phyloP scores from a whole-genome alignment of 495 filamentous ascomycete genomes.

The Daldinia grandis region DNA sequence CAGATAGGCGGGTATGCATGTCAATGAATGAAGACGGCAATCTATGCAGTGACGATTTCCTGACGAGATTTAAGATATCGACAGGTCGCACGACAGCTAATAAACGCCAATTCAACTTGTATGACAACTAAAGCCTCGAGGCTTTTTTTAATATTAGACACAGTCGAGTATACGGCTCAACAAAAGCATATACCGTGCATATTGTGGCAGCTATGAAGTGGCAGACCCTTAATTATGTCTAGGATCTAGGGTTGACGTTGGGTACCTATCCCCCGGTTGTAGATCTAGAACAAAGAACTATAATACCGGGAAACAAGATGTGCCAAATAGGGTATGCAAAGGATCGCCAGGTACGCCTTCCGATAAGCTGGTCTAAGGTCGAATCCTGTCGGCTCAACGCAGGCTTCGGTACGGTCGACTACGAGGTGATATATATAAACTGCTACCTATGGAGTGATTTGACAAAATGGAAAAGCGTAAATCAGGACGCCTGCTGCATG shows the following conservation, averaged over 20 bases:
- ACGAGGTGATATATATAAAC: background rate
- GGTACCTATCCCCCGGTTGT: conserved; percentile 21
- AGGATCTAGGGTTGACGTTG: conserved; percentile 18
- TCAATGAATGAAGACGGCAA: background rate
- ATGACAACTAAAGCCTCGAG: background rate
- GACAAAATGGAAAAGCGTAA: background rate
- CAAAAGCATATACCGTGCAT: background rate
- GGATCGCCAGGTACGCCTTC: conserved; percentile 15
- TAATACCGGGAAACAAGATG: conserved; percentile 1
- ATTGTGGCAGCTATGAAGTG: background rate
- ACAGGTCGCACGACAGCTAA: conserved; percentile 17
- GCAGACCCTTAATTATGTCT: conserved; percentile 1
- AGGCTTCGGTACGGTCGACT: background rate
- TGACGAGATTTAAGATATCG: conserved; percentile 16
- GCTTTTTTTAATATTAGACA: background rate
- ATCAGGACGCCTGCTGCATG: background rate
- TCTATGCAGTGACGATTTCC: conserved; percentile 10
- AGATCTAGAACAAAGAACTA: conserved; percentile 8
- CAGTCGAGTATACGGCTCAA: background rate
- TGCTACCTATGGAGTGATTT: background rate
- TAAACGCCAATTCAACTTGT: conserved; percentile 14
- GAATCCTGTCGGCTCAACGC: background rate
- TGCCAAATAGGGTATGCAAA: conserved; percentile 6
- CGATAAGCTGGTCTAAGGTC: background rate
- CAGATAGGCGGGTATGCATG: too few species aligned